Conservation (phyloP, 1,284 basidiomycete species). For the Flammula alnicola region DNA sequence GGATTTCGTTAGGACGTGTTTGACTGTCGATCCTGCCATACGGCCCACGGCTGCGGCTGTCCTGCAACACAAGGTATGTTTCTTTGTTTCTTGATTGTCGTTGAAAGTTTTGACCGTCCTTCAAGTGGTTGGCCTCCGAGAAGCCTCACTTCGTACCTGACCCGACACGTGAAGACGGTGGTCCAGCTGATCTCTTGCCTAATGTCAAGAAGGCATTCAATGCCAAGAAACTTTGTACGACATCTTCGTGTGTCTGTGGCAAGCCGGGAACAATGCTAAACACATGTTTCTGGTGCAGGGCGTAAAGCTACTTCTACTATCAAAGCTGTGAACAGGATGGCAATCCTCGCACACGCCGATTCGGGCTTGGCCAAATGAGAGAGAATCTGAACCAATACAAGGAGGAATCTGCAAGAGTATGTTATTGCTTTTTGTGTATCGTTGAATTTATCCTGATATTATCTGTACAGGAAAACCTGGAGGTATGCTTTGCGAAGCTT, state of each 20-base stretch:
- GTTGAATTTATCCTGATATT: not conserved
- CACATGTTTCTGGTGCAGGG: slow-evolving; percentile 53
- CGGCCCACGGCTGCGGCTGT: slow-evolving; percentile 80
- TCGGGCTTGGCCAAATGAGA: slow-evolving; percentile 44
- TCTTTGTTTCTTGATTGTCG: not conserved
- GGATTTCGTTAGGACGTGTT: slow-evolving; percentile 80
- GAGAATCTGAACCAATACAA: slow-evolving; percentile 75
- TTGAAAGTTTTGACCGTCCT: not conserved
- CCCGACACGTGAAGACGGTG: slow-evolving; percentile 57
- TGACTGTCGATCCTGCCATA: slow-evolving; percentile 80
- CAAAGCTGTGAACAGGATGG: slow-evolving; percentile 84
- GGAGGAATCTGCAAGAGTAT: slow-evolving; percentile 64
- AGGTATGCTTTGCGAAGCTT: slow-evolving; percentile 5
- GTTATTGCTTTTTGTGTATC: not conserved
- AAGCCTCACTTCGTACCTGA: slow-evolving; percentile 75
- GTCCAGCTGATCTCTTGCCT: slow-evolving; percentile 83
- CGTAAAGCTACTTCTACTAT: slow-evolving; percentile 86
- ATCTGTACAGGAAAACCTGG: slow-evolving; percentile 3
- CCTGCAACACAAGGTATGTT: slow-evolving; percentile 61
- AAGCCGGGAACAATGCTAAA: not conserved
- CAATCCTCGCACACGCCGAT: slow-evolving; percentile 46
- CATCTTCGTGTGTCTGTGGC: slow-evolving; percentile 11
- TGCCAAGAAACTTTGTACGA: slow-evolving; percentile 84
- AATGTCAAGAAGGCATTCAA: slow-evolving; percentile 89
- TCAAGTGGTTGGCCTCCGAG: slow-evolving; percentile 73